Base-by-base conservation (phyloP, 345 rosid species). In the Populus euphratica region DNA sequence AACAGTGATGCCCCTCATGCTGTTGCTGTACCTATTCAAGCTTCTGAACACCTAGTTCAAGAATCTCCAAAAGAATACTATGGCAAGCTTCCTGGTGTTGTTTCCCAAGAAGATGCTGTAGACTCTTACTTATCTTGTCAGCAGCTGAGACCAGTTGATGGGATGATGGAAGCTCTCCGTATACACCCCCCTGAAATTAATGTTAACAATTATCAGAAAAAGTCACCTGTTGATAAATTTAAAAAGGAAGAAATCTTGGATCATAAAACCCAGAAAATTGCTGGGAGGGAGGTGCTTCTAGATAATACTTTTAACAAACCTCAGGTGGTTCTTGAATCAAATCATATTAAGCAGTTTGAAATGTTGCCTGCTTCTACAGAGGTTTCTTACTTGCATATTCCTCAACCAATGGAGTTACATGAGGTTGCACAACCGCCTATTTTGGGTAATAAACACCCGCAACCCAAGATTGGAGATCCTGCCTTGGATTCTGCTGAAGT, bases 91-190 rank as follows among this genome's bases (percentile, higher is more conserved):
- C 86, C 86, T 73, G 73, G 21, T 56, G 47, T 74, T 36, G 73
- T 73, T 68, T 54, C 86, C 44, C 80, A 76, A 77, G 85, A 74
- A 54, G 79, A 90, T 80, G 47, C 69, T 41, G 54, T 74, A 54
- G 82, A 83, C 74, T 73, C 78, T 49, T 6, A 44, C 31, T 27
- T 73, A 47, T 59, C 81, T 33, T 27, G 61, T 76, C 88, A 82
- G 41, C 85, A 82, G 50, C 71, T 66, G 68, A 81, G 79, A 56
- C 78, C 84, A 61, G 73, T 85, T 79, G 87, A 86, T 79, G 83
- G 81, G 79, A 81, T 82, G 83, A 79, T 85, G 81, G 87, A 84
- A 68, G 80, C 65, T 80, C 82, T 87, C 78, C 77, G 41, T 77
- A 70, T 81, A 14, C 39, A 67, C 59, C 69, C 81, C 10, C 56